Evolutionary conservation across 495 filamentous ascomycete genomes (phyloP).

Genomic region (Aspergillus sparsus): DNA sequence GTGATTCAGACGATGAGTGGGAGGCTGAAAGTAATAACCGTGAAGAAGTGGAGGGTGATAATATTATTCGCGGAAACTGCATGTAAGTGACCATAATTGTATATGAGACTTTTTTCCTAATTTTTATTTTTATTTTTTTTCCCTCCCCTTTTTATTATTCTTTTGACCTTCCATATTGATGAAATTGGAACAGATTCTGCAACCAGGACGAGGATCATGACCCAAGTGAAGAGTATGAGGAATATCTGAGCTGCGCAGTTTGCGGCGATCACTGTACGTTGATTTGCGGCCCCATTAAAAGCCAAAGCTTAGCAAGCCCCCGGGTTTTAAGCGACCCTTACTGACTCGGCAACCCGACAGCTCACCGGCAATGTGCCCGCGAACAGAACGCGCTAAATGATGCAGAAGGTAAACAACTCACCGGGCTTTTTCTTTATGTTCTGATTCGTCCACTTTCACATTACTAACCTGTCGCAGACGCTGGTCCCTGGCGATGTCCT

Average conservation of each 20-base stretch:
- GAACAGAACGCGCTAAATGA: slow-evolving; percentile 69
- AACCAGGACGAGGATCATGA: slow-evolving; percentile 82
- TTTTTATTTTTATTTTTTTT: slow-evolving; percentile 16
- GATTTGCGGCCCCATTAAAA: slow-evolving; percentile 29
- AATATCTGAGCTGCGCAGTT: slow-evolving; percentile 73
- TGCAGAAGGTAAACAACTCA: slow-evolving; percentile 59
- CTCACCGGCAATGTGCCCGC: slow-evolving; percentile 92
- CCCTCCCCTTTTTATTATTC: neutral
- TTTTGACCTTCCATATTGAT: slow-evolving; percentile 26
- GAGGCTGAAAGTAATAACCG: slow-evolving; percentile 61
- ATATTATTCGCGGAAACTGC: slow-evolving; percentile 61
- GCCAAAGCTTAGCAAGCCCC: slow-evolving; percentile 29
- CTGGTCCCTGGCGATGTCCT: slow-evolving; percentile 75
- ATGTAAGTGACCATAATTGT: slow-evolving; percentile 54
- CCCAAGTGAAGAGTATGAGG: slow-evolving; percentile 83
- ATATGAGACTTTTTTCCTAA: slow-evolving; percentile 14
- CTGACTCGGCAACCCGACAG: slow-evolving; percentile 48
- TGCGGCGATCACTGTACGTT: slow-evolving; percentile 90
- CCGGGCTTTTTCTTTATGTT: slow-evolving; percentile 1
- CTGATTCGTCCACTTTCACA: slow-evolving; percentile 10
- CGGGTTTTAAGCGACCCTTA: slow-evolving; percentile 30
- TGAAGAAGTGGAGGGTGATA: slow-evolving; percentile 68
- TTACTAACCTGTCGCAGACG: slow-evolving; percentile 32
- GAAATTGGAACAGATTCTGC: slow-evolving; percentile 61
- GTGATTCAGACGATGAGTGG: slow-evolving; percentile 72